Evolutionary conservation across 768 basidiomycete species (phyloP), one percentile per base, ranked within the genome.

Genomic region (Agaricus sinodeliciosus): DNA sequence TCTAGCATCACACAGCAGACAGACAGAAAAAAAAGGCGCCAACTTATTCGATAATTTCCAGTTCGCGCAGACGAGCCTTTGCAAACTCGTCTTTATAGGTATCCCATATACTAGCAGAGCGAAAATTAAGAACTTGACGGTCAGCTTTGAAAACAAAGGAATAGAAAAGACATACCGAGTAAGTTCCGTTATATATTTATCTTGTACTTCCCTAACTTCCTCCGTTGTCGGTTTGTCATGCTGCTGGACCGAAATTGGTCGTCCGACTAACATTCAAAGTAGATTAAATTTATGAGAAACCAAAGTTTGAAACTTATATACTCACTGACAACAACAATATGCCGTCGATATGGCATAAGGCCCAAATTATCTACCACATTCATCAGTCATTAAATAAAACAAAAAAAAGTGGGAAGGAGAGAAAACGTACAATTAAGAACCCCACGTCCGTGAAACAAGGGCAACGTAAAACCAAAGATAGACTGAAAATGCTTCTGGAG

Each of bases 371-470:
- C 94, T 95, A 61, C 3, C 16, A 15, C 22, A 4, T 45, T 11
- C 51, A 31, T 31, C 31, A 39, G 27, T 18, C 15, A 53, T 40
- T 19, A 25, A 25, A 46, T 22, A 6, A 34, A 16, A 27, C 11
- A 12, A 13, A 3, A 13, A 42, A 16, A 4, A 31, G 11, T 9
- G 51, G 12, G 45, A 54, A 43, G 27, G 45, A n/a, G 9, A 16
- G 40, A 28, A 22, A 36, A 62, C 84, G 25, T 58, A 94, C 94
- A 99, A 67, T 98, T 99, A 58, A 98, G 76, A 50, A 99, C 67
- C 11, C 95, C 95, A 55, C 96, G 76, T 2, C 96, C 96, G 64
- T 96, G 95, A 69, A 99, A 99, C n/a, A 99, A 70, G 0, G 96
- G 95, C 9, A 99, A 70, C 0, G 95, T 99, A 66, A 98, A 99